Conservation (phyloP, 192 early-diverging fungal species). For the Phlyctochytrium arcticum region DNA sequence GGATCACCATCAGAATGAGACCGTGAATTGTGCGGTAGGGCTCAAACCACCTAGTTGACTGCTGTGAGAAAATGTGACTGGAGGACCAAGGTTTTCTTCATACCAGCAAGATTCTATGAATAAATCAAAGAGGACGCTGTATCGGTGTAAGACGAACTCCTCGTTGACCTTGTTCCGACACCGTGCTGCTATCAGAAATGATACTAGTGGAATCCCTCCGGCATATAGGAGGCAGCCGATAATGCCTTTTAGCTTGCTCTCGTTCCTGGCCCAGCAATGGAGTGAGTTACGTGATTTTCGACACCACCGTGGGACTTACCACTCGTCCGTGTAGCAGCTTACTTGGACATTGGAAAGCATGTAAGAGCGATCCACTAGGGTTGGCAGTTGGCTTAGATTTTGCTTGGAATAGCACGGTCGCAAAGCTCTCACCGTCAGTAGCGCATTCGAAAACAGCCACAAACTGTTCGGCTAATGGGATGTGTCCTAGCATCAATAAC, state of each 20-base stretch:
- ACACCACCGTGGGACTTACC: no score
- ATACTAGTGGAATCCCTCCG: constrained; percentile 13
- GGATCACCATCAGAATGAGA: constrained; percentile 12
- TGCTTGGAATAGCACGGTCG: no score
- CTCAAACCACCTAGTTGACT: constrained; percentile 14
- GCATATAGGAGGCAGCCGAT: constrained; percentile 24
- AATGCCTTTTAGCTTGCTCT: constrained; percentile 10
- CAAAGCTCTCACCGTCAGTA: constrained; percentile 18
- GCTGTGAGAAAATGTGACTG: neutral
- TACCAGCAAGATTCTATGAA: constrained; percentile 14
- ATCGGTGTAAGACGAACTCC: constrained; percentile 2
- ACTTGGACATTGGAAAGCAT: constrained; percentile 12
- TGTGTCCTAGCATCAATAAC: constrained; percentile 14
- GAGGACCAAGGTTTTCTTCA: neutral
- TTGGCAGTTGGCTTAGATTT: no score
- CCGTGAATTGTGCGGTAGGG: constrained; percentile 2
- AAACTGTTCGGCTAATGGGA: constrained; percentile 23
- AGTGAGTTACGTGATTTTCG: no score
- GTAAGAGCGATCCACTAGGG: constrained; percentile 18
- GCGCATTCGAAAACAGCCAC: constrained; percentile 23
- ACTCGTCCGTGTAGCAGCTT: constrained; percentile 14
- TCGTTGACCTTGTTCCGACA: constrained; percentile 13
- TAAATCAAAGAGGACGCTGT: constrained; percentile 20
- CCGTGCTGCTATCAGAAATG: neutral
- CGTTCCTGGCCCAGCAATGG: neutral